A percentile compares a stretch with the other conserved stretches of the same genome.
phyloP scores from a whole-genome alignment of 169 alveolate species.

The Plasmodium vivax region DNA sequence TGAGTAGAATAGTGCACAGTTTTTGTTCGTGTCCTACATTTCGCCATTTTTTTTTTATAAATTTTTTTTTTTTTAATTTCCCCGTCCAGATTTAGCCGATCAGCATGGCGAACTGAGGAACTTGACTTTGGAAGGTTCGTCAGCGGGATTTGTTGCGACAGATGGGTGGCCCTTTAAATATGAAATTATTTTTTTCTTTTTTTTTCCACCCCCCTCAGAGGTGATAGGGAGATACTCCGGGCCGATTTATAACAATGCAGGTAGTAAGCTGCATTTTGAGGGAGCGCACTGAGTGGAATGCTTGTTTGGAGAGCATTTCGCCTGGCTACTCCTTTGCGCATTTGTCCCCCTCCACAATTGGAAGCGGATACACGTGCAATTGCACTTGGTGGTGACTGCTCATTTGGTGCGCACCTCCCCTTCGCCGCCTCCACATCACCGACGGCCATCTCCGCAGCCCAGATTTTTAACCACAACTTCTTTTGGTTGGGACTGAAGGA shows the following conservation, averaged over 20 bases:
- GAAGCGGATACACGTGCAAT: neutral
- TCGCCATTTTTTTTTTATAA: neutral
- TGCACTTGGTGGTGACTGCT: neutral
- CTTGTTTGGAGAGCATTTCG: neutral
- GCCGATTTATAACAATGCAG: slow-evolving; percentile 63
- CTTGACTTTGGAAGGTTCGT: slow-evolving; percentile 33
- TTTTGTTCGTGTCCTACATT: neutral
- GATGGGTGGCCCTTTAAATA: neutral
- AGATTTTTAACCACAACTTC: slow-evolving; percentile 79
- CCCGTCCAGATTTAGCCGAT: slow-evolving; percentile 21
- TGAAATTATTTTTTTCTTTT: neutral
- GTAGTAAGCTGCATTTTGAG: neutral
- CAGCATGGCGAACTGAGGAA: slow-evolving; percentile 27
- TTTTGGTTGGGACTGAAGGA: slow-evolving; percentile 90
- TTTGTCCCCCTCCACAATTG: neutral
- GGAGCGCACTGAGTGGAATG: neutral
- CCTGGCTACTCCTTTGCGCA: neutral
- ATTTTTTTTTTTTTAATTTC: neutral
- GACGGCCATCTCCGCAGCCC: slow-evolving; percentile 45
- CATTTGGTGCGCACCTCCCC: neutral
- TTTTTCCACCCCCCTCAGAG: neutral
- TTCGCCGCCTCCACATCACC: neutral
- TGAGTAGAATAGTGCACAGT: neutral
- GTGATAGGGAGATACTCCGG: slow-evolving; percentile 31
- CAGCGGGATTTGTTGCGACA: neutral